These are phyloP conservation scores for Suhomyces atakaporum DNA, from an alignment of 1,139 yeast genomes.

Conservation along the genomic window DNA sequence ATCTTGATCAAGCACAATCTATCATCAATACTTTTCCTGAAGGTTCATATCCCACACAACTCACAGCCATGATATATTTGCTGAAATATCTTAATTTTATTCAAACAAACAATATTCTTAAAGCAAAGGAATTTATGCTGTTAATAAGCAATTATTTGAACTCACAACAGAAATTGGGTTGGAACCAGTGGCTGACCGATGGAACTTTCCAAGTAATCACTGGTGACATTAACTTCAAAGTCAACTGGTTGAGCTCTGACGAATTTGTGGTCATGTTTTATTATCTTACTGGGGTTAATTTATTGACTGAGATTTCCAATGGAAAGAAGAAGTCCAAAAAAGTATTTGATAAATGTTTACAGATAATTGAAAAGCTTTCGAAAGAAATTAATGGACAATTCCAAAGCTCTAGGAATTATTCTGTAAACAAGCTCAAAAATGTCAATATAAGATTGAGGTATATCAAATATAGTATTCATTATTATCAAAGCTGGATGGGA, in stretches of 20 bases:
- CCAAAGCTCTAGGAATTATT: conserved; percentile 16
- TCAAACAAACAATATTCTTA: conserved; percentile 25
- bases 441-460: conserved; percentile 26
- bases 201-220: conserved; percentile 24
- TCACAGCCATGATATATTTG: conserved; percentile 30
- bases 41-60: conserved; percentile 26
- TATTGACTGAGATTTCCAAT: conserved; percentile 34
- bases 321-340: conserved; percentile 33
- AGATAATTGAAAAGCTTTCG: conserved; percentile 31
- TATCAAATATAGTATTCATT: conserved; percentile 27
- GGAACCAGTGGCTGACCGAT: conserved; percentile 29
- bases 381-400: conserved; percentile 13
- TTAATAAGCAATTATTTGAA: conserved; percentile 29
- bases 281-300: conserved; percentile 41
- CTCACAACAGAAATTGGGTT: conserved; percentile 20
- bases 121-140: conserved; percentile 25
- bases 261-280: conserved; percentile 45
- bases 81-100: conserved; percentile 25
- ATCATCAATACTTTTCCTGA: background rate
- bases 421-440: conserved; percentile 22
- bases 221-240: conserved; percentile 15
- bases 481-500: conserved; percentile 37
- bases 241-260: conserved; percentile 43
- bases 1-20: conserved; percentile 19
- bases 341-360: conserved; percentile 38